Percentiles rank a stretch among this genome's conserved stretches.
Evolutionary conservation across 805 yeast species (phyloP).

Genomic region (Lachancea waltii): DNA sequence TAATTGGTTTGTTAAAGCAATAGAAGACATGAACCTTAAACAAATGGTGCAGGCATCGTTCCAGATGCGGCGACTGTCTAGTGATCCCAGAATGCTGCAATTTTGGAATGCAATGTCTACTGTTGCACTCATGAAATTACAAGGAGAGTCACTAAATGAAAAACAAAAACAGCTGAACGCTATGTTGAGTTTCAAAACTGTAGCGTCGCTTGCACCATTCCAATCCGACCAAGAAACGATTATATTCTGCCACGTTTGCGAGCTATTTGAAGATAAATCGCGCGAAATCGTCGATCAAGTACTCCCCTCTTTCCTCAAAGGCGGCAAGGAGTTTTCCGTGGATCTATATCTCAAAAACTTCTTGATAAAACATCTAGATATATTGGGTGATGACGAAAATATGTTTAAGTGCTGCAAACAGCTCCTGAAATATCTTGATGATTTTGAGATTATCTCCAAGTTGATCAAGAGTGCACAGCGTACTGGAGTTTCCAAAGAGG

Average conservation of each 20-base stretch:
- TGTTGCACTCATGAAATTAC: slow-evolving; percentile 39
- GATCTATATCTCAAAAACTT: slow-evolving; percentile 61
- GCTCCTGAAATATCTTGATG: slow-evolving; percentile 55
- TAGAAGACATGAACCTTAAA: slow-evolving; percentile 41
- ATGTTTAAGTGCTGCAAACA: slow-evolving; percentile 37
- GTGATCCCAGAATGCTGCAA: slow-evolving; percentile 34
- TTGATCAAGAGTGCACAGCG: slow-evolving; percentile 55
- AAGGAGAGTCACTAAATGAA: slow-evolving; percentile 31
- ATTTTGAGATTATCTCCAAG: slow-evolving; percentile 40
- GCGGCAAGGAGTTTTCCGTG: slow-evolving; percentile 17
- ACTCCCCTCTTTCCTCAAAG: slow-evolving; percentile 26
- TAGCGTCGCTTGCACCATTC: slow-evolving; percentile 48
- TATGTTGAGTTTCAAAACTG: slow-evolving; percentile 50
- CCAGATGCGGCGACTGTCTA: slow-evolving; percentile 32
- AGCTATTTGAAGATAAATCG: slow-evolving; percentile 27
- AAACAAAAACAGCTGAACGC: slow-evolving; percentile 51
- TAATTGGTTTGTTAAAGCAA: slow-evolving; percentile 53
- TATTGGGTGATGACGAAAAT: slow-evolving; percentile 37
- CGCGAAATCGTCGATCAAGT: slow-evolving; percentile 34
- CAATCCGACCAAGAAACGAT: slow-evolving; percentile 58
- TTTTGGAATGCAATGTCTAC: slow-evolving; percentile 52
- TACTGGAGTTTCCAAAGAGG: slow-evolving; percentile 41
- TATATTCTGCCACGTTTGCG: slow-evolving; percentile 48
- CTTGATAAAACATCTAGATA: slow-evolving; percentile 42
- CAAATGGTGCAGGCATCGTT: slow-evolving; percentile 52